Evolutionary conservation across 2,329 filamentous ascomycete genomes (phyloP), one percentile per base, ranked within the genome.

Genomic region (Dactylellina cionopaga): DNA sequence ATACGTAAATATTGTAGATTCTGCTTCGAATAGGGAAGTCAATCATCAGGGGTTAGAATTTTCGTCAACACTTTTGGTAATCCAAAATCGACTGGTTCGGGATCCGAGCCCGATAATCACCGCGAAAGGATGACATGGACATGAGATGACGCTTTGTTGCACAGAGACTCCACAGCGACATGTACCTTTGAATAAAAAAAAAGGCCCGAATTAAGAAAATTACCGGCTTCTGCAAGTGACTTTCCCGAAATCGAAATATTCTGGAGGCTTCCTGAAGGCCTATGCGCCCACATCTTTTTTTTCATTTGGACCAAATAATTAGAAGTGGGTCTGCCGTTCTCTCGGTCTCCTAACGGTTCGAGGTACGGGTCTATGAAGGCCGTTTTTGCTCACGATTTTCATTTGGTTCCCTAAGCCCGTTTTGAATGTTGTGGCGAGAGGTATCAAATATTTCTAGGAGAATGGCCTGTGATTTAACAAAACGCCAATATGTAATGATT

Each of bases 161-260:
- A 49, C 56, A 47, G 29, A 47, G 29, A 51, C 3, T 15, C 51
- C 51, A 41, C 51, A 17, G 41, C 19, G 11, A 44, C 9, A 19
- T 5, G 9, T 19, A 19, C 6, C 31, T 44, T 44, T n/a, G 24
- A 25, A 29, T 11, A 43, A 11, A 5, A 19, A 19, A 43, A n/a
- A 43, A 5, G 5, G 17, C 33, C 49, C 39, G 24, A 39, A 56
- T 33, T 44, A 56, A 49, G 47, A 49, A 49, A 70, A 33, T 55
- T 22, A 37, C 41, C 56, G 65, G 65, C 65, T 63, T 47, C 31
- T 58, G 22, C 33, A 56, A 44, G 35, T 41, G 49, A 43, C 58
- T 64, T 71, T 71, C 66, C 66, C 43, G 51, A 71, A 71, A 52
- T 58, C 58, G 58, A 63, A 60, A 55, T 52, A 59, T 69, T 63